Percentiles rank a stretch among this genome's conserved stretches.
Conservation (phyloP, 2,329 filamentous ascomycete species). For the Diaporthe eres region DNA sequence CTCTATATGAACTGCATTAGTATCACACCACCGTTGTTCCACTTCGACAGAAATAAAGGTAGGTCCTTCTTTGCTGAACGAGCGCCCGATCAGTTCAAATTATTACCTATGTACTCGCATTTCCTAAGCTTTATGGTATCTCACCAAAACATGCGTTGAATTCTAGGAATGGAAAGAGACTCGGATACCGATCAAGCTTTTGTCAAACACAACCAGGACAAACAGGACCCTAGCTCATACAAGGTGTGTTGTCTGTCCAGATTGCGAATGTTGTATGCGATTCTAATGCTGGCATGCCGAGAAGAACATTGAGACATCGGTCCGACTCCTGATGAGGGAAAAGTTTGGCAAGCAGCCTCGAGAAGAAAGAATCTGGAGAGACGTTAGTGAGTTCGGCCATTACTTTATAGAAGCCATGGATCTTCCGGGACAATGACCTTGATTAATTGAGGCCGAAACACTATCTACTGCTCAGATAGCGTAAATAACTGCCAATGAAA, state of each 20-base stretch:
- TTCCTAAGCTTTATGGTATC: not conserved
- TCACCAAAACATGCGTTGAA: not conserved
- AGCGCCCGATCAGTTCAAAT: not conserved
- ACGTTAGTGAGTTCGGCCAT: slow-evolving; percentile 5
- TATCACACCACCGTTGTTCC: slow-evolving; percentile 1
- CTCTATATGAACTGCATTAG: slow-evolving; percentile 23
- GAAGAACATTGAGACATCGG: slow-evolving; percentile 8
- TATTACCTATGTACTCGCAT: not conserved
- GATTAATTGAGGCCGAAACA: not conserved
- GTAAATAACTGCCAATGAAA: too few species aligned
- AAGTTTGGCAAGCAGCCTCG: not conserved
- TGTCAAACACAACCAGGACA: slow-evolving; percentile 5
- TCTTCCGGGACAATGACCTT: not conserved
- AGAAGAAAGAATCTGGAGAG: slow-evolving; percentile 17
- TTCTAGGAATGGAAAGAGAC: slow-evolving; percentile 18
- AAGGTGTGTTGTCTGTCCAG: not conserved
- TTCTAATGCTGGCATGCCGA: not conserved
- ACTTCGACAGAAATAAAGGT: slow-evolving; percentile 24
- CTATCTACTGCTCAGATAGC: too few species aligned
- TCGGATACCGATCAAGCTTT: slow-evolving; percentile 24
- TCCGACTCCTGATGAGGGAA: slow-evolving; percentile 3
- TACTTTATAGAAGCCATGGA: slow-evolving; percentile 27
- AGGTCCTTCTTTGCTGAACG: not conserved
- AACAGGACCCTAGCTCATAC: slow-evolving; percentile 10
- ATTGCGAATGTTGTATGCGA: not conserved